Base-by-base conservation (phyloP, 345 rosid genomes). In the Limnanthes douglasii region DNA sequence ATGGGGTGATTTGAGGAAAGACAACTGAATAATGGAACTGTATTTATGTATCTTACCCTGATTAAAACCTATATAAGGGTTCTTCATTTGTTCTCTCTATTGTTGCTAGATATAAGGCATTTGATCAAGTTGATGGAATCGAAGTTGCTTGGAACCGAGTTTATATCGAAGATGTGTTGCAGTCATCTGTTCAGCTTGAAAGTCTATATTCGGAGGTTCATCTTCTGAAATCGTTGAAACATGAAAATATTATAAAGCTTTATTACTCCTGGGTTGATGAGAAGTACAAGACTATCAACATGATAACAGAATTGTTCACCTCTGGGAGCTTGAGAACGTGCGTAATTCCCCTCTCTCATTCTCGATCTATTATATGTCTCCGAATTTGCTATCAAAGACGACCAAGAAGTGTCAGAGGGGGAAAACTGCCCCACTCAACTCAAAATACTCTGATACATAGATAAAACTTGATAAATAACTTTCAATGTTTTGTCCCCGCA, bases 101-200 rank as follows among this genome's bases (percentile, higher is more conserved):
- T 21, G 28, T 34, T 34, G 46, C 40, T 50, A 82, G 94, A 37
- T 78, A 78, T 45, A 88, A 70, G 65, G 95, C 83, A 36, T 88
- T 88, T 49, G 97, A 88, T 47, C 76, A 88, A 61, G 59, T 66
- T 43, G 64, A 75, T 40, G 95, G 97, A 21, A 74, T 83, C 24
- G 95, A 88, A 45, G 95, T 83, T 23, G 97, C 97, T 12, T 88
- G 97, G 97, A 83, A 79, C 65, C 79, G 68, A 45, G 75, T 83
- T 24, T 46, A 61, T 29, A 62, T 88, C 16, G 93, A 88, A 41
- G 90, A 79, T 50, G 75, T 71, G 5, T 33, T 81, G 65, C 90
- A 75, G 64, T 64, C 70, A 37, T 80, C 85, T 33, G 75, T 68
- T 36, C 80, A 73, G 48, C 69, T 83, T 36, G 86, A 75, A 53